Conservation (phyloP, 2,329 filamentous ascomycete genomes). For the Cordyceps pruinosa region DNA sequence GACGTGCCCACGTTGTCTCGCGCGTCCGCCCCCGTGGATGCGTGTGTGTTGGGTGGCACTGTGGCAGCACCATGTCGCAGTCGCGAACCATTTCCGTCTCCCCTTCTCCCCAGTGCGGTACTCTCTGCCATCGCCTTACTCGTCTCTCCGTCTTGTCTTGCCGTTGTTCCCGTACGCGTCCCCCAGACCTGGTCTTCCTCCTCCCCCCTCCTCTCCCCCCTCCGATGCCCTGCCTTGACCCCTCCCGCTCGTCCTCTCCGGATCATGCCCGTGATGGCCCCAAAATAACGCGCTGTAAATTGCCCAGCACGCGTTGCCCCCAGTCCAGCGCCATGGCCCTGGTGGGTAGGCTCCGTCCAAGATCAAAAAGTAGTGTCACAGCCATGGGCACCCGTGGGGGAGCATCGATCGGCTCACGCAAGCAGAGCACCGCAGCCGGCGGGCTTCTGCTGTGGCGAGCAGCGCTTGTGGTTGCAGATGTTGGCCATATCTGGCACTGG, state of each 20-base stretch:
- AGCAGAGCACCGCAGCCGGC: neutral
- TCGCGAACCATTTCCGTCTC: neutral
- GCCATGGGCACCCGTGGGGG: neutral
- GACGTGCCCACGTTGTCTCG: too few species aligned
- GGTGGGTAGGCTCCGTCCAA: too few species aligned
- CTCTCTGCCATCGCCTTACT: neutral
- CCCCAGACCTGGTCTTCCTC: too few species aligned
- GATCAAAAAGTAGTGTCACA: too few species aligned
- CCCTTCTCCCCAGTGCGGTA: neutral
- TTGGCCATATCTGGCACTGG: too few species aligned
- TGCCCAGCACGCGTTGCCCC: neutral
- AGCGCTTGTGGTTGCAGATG: neutral
- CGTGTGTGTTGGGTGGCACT: neutral
- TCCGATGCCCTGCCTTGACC: neutral
- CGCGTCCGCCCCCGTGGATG: too few species aligned
- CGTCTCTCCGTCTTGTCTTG: neutral
- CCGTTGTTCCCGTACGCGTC: too few species aligned
- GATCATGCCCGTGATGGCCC: too few species aligned
- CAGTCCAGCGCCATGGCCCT: too few species aligned
- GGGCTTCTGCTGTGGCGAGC: neutral
- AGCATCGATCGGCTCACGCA: constrained; percentile 8
- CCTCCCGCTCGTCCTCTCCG: neutral
- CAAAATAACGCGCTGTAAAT: neutral
- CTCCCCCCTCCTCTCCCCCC: neutral
- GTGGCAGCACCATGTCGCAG: neutral